Base-by-base conservation (phyloP, 768 basidiomycete species). In the Suillus discolor region DNA sequence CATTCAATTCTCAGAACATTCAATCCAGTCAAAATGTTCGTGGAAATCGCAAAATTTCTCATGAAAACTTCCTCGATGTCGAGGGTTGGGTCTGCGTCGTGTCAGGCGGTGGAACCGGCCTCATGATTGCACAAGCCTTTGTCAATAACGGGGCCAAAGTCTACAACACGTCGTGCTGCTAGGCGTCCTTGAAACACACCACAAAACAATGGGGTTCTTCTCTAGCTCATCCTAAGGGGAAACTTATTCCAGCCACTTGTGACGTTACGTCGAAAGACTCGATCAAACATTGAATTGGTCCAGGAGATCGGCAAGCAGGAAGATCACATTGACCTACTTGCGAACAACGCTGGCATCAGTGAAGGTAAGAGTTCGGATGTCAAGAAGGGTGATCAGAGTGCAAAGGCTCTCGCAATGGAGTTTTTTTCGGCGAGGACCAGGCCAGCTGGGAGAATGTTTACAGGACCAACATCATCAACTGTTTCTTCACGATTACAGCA, bases 91-190 rank as follows among this genome's bases (percentile, higher is more conserved):
- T 67, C 16, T 84, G 83, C 23, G 65, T 92, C 44, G 84, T 92
- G n/a, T 92, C 91, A 6, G 91, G 92, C 4, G 91, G 92, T 31
- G 85, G 89, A 38, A 88, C 88, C 42, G 91, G 81, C 6, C 31
- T 31, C 31, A 31, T 31, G 6, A 31, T 31, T 6, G 6, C 31
- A 31, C 31, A 31, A 31, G 31, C 31, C 31, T 31, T 31, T 31
- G 31, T 6, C 6, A 6, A 31, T 31, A 31, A 7, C 6, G 31
- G 31, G 31, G 1, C 31, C 6, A 31, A 31, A 31, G 6, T 31
- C 31, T 31, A 31, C 31, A 31, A 6, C 31, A 31, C 31, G 31
- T 31, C 31, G 31, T 31, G 80, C 8, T 76, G 80, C 47, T 66
- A 66, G 47, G 75, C 0, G 77, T 71, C 16, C 73, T 81, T 12